phyloP scores from a whole-genome alignment of 2,329 filamentous ascomycete genomes.

The Boeremia lycopersici region DNA sequence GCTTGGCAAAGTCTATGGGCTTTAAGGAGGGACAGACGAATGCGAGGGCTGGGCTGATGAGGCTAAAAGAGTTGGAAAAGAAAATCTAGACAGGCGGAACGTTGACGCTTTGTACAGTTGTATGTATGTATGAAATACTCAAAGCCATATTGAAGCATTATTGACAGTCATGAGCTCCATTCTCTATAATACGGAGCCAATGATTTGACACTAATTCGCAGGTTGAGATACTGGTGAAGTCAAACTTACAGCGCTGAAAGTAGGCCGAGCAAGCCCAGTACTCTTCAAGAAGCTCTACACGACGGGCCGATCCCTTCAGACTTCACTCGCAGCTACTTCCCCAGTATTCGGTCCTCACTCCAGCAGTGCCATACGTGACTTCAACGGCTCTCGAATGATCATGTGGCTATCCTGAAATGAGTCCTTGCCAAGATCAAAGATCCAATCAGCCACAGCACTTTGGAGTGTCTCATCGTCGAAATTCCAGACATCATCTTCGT shows the following conservation, averaged over 20 bases:
- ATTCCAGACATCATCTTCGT: background rate
- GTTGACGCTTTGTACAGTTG: background rate
- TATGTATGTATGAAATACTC: background rate
- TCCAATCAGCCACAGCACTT: background rate
- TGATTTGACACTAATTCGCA: background rate
- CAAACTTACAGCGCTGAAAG: background rate
- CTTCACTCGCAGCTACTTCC: background rate
- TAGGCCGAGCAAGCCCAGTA: background rate
- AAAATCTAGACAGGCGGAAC: background rate
- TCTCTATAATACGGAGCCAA: too few relatives aligned
- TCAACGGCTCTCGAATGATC: background rate
- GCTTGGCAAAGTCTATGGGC: constrained; percentile 58
- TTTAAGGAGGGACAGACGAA: constrained; percentile 54
- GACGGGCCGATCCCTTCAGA: background rate
- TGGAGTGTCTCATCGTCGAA: background rate
- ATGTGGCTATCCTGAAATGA: background rate
- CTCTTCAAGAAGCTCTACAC: background rate
- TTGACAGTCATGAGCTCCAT: too few relatives aligned
- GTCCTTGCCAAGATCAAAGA: background rate
- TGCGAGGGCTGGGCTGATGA: constrained; percentile 49
- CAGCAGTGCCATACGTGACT: background rate
- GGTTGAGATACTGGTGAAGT: background rate
- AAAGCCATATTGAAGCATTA: background rate
- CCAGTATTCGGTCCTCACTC: background rate
- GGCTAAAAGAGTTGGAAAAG: constrained; percentile 38